A percentile compares a stretch with the other conserved stretches of the same genome.
These are phyloP conservation scores for Cutaneotrichosporon spelunceum DNA, from an alignment of 1,284 basidiomycete genomes.

Conservation along the genomic window DNA sequence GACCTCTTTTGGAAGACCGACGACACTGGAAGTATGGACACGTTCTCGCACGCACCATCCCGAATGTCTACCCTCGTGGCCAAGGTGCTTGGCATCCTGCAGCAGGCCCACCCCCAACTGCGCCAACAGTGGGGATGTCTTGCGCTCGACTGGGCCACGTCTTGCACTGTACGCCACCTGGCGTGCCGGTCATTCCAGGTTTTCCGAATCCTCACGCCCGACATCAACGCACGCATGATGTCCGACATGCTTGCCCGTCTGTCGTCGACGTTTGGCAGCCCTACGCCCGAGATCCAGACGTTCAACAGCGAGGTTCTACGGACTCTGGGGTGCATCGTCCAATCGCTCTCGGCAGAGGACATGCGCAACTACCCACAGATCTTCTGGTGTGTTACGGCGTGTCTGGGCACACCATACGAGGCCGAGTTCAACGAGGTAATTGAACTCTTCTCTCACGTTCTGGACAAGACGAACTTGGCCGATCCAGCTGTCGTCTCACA, in stretches of 20 bases:
- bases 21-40: slow-evolving; percentile 53
- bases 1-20: slow-evolving; percentile 70
- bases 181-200: slow-evolving; percentile 87
- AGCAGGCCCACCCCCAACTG: slow-evolving; percentile 65
- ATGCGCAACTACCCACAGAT: slow-evolving; percentile 68
- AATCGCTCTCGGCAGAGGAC: slow-evolving; percentile 59
- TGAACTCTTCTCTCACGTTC: slow-evolving; percentile 64
- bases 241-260: slow-evolving; percentile 77
- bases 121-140: slow-evolving; percentile 75
- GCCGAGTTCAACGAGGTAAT: slow-evolving; percentile 72
- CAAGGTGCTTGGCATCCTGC: slow-evolving; percentile 65
- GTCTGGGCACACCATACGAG: slow-evolving; percentile 78
- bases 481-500: slow-evolving; percentile 63
- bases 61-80: slow-evolving; percentile 70
- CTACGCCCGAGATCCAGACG: slow-evolving; percentile 66
- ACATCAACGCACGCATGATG: slow-evolving; percentile 68
- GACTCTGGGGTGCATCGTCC: slow-evolving; percentile 69
- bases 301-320: slow-evolving; percentile 81
- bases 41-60: slow-evolving; percentile 53
- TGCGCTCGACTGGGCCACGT: slow-evolving; percentile 79
- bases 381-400: slow-evolving; percentile 82
- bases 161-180: slow-evolving; percentile 77
- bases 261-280: slow-evolving; percentile 75
- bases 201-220: slow-evolving; percentile 78
- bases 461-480: slow-evolving; percentile 71